Percentiles rank a stretch among this genome's conserved stretches.
These are phyloP conservation scores for Tylopilus sp. DNA, from an alignment of 1,284 basidiomycete species.

Conservation along the genomic window DNA sequence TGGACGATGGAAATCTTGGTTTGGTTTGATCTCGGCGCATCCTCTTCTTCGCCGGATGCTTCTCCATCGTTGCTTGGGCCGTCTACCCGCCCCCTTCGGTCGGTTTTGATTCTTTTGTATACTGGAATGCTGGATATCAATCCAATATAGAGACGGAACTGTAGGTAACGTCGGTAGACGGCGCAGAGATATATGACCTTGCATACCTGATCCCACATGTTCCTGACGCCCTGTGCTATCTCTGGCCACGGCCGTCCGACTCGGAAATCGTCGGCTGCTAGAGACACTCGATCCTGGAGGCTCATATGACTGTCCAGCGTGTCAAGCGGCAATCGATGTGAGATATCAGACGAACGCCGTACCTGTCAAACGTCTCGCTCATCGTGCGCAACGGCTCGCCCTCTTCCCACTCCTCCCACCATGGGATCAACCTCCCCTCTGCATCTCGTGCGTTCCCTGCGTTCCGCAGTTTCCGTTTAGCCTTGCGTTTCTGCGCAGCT, in stretches of 20 bases:
- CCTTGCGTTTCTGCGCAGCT: slow-evolving; percentile 30
- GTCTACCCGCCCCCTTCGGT: slow-evolving; percentile 17
- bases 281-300: slow-evolving; percentile 39
- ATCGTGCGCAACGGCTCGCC: slow-evolving; percentile 34
- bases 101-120: slow-evolving; percentile 24
- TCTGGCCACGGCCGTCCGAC: slow-evolving; percentile 40
- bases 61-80: slow-evolving; percentile 23
- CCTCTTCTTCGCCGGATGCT: slow-evolving; percentile 28
- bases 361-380: slow-evolving; percentile 37
- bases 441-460: slow-evolving; percentile 26
- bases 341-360: neutral
- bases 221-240: slow-evolving; percentile 33
- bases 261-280: slow-evolving; percentile 46
- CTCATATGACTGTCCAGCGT: slow-evolving; percentile 27
- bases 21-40: slow-evolving; percentile 22
- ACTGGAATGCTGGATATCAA: slow-evolving; percentile 26
- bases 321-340: neutral
- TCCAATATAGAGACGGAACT: slow-evolving; percentile 30
- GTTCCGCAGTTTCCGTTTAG: slow-evolving; percentile 27
- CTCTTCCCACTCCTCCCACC: slow-evolving; percentile 52
- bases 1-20: slow-evolving; percentile 23
- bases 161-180: neutral
- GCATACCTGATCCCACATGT: slow-evolving; percentile 47
- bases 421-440: slow-evolving; percentile 31
- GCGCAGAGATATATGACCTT: neutral